A percentile compares a stretch with the other conserved stretches of the same genome.
Evolutionary conservation across 1,139 yeast species (phyloP).

Genomic region (Williopsis jadinii): DNA sequence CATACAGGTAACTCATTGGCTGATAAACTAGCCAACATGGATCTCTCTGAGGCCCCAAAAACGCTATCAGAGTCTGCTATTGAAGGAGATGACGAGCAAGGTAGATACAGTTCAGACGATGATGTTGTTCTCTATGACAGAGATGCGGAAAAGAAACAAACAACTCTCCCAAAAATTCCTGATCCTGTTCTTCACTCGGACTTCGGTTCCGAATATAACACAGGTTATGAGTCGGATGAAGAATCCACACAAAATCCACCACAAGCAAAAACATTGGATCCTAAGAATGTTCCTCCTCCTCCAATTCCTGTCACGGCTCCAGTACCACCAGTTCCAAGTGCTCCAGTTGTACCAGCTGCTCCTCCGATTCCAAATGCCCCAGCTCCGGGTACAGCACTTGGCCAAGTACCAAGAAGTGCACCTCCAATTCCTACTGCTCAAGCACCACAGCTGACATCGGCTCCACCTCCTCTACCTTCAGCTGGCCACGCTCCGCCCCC

Average conservation of each 20-base stretch:
- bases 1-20: slow-evolving; percentile 4
- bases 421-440: background rate
- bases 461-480: background rate
- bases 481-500: slow-evolving; percentile 12
- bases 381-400: too few species aligned
- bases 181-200: slow-evolving; percentile 5
- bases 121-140: slow-evolving; percentile 15
- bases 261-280: background rate
- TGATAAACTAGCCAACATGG: slow-evolving; percentile 12
- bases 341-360: slow-evolving; percentile 13
- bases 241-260: slow-evolving; percentile 6
- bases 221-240: slow-evolving; percentile 24
- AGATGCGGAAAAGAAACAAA: slow-evolving; percentile 13
- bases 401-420: background rate
- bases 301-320: background rate
- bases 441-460: background rate
- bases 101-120: slow-evolving; percentile 14
- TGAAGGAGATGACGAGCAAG: slow-evolving; percentile 23
- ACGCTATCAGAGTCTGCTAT: slow-evolving; percentile 19
- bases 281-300: slow-evolving; percentile 1
- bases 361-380: slow-evolving; percentile 1
- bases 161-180: slow-evolving; percentile 4
- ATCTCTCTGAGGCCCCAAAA: slow-evolving; percentile 7
- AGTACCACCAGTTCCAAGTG: slow-evolving; percentile 16
- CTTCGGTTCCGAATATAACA: slow-evolving; percentile 19